Base-by-base conservation (phyloP, 805 yeast species). In the Saturnispora halmiae region DNA sequence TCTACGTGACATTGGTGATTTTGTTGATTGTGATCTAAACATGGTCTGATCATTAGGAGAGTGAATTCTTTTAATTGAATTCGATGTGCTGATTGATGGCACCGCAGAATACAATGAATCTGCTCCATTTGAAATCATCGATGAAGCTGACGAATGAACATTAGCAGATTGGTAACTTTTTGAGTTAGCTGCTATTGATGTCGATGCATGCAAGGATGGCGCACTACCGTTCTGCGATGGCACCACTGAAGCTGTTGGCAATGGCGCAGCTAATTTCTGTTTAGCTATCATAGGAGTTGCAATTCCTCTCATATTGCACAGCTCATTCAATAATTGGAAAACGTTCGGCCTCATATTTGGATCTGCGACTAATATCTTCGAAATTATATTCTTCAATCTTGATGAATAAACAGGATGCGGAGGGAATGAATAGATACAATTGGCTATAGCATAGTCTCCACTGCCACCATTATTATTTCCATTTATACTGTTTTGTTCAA, bases 341-440 rank as follows among this genome's bases (percentile, higher is more conserved):
- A 79, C 79, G 45, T 77, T 80, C 7, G 94, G 94, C 52, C 94
- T 70, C 42, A 75, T 66, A 34, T 73, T 65, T 3, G 92, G 92
- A 53, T 81, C 78, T 29, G 69, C 80, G 40, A 76, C 66, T 45
- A 83, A 58, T 51, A 81, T 63, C 43, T 74, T 75, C 18, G 72
- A 65, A 29, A 83, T 79, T 19, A 82, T 58, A 53, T 79, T 75
- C 49, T 76, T 81, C 58, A 83, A 56, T 30, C 82, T 61, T 24
- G 76, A 66, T 22, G 82, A 73, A 54, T 78, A 83, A 4, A 53
- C 60, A 3, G 87, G 86, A 35, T 58, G 61, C 22, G 69, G 63
- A 6, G 79, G 80, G 41, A 69, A 73, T 14, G 72, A 66, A 45
- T 65, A 72, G 19, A 66, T 59, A 14, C 82, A 76, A 45, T 73